Percentiles rank a stretch among this genome's conserved stretches.
These are phyloP conservation scores for Melampsora americana DNA, from an alignment of 1,284 basidiomycete species.

Conservation along the genomic window DNA sequence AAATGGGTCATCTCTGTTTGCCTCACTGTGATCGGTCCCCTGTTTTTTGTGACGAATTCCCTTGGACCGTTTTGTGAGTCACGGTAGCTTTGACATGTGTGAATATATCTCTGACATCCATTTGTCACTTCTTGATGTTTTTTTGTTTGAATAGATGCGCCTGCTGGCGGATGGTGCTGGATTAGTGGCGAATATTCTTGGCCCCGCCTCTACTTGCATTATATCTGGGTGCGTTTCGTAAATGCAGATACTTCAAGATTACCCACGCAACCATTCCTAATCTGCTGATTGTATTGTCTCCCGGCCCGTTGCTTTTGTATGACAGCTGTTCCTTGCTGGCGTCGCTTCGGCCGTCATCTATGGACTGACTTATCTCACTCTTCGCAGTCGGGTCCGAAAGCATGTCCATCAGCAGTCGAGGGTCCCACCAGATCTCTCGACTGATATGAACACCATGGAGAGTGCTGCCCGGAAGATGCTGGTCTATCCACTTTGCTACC, in stretches of 20 bases:
- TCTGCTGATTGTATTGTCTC: not conserved
- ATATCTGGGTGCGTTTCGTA: constrained; percentile 27
- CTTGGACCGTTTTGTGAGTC: constrained; percentile 43
- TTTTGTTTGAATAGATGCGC: constrained; percentile 13
- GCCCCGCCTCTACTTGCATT: constrained; percentile 32
- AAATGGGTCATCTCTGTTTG: constrained; percentile 33
- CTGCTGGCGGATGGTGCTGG: constrained; percentile 43
- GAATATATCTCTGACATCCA: no score
- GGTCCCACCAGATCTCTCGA: constrained; percentile 8
- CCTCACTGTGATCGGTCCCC: constrained; percentile 31
- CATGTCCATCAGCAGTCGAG: constrained; percentile 1
- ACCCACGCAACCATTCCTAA: not conserved
- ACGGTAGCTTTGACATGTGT: no score
- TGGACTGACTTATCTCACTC: constrained; percentile 19
- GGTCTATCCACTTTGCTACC: constrained; percentile 40
- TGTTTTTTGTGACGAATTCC: constrained; percentile 8
- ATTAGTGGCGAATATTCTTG: constrained; percentile 27
- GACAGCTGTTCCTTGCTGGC: constrained; percentile 27
- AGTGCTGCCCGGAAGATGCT: constrained; percentile 42
- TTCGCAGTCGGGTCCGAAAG: constrained; percentile 25
- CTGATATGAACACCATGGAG: constrained; percentile 33
- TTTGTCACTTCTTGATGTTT: no score
- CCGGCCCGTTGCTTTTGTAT: not conserved
- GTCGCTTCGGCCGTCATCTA: constrained; percentile 28
- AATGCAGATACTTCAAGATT: not conserved